Conservation (phyloP, 805 yeast genomes). For the Sugiyamaella lignohabitans region DNA sequence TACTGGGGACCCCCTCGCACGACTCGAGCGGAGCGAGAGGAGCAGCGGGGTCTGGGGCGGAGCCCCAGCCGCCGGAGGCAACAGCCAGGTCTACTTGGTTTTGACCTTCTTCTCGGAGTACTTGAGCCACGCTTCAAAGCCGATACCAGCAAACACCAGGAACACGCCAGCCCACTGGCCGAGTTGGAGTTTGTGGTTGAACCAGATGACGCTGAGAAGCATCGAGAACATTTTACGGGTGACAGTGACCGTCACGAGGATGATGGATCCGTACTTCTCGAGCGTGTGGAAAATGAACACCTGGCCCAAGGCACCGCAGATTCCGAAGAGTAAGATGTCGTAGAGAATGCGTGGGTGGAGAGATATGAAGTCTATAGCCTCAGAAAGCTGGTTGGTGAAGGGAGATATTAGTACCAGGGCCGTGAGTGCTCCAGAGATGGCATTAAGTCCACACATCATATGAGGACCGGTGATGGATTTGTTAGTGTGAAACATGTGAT, state of each 20-base stretch:
- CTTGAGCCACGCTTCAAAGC: slow-evolving; percentile 63
- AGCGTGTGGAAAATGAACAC: slow-evolving; percentile 84
- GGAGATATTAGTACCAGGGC: slow-evolving; percentile 42
- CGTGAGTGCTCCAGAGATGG: slow-evolving; percentile 38
- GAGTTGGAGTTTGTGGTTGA: slow-evolving; percentile 62
- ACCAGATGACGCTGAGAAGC: slow-evolving; percentile 79
- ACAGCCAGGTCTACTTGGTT: background rate
- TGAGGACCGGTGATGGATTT: slow-evolving; percentile 69
- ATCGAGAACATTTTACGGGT: slow-evolving; percentile 95
- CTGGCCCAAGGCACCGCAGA: slow-evolving; percentile 88
- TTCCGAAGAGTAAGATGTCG: slow-evolving; percentile 61
- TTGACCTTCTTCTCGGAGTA: background rate
- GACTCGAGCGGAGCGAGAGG: background rate
- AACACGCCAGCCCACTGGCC: slow-evolving; percentile 75
- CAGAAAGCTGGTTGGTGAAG: slow-evolving; percentile 45
- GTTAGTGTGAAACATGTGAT: slow-evolving; percentile 57
- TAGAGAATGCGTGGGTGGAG: slow-evolving; percentile 47
- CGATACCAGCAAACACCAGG: slow-evolving; percentile 80
- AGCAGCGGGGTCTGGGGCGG: background rate
- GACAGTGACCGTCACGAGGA: slow-evolving; percentile 87
- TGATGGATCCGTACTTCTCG: slow-evolving; percentile 76
- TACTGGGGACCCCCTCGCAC: background rate
- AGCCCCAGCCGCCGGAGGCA: slow-evolving; percentile 1
- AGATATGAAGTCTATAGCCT: slow-evolving; percentile 43
- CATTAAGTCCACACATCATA: slow-evolving; percentile 69